A percentile compares a stretch with the other conserved stretches of the same genome.
Evolutionary conservation across 352 stramenopile species (phyloP).

Genomic region (Globisporangium perplexum): DNA sequence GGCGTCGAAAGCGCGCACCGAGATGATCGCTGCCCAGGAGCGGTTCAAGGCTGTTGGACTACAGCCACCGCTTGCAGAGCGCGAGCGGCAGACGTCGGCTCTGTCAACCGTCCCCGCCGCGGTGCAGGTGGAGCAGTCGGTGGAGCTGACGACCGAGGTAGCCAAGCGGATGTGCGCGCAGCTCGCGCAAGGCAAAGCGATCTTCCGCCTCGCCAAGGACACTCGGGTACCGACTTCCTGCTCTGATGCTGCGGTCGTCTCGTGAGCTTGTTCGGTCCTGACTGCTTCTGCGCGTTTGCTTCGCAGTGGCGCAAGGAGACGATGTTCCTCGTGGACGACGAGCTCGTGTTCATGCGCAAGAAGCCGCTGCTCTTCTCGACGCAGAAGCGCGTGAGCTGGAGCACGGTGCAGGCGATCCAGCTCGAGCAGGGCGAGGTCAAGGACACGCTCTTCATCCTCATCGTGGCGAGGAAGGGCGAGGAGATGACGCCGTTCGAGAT

Average conservation of each 20-base stretch:
- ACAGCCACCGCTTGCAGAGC: slow-evolving; percentile 1
- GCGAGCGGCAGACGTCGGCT: neutral
- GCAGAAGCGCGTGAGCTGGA: slow-evolving; percentile 24
- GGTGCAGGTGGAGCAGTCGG: slow-evolving; percentile 1
- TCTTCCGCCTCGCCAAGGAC: slow-evolving; percentile 16
- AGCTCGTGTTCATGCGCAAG: slow-evolving; percentile 28
- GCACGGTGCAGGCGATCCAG: slow-evolving; percentile 26
- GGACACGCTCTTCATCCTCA: slow-evolving; percentile 31
- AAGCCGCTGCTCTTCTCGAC: slow-evolving; percentile 25
- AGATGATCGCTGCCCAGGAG: slow-evolving; percentile 2
- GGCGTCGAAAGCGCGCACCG: neutral
- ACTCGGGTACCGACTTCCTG: slow-evolving; percentile 5
- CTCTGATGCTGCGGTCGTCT: too few species aligned
- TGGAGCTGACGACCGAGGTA: neutral
- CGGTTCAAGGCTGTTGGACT: slow-evolving; percentile 4
- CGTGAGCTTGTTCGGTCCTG: neutral
- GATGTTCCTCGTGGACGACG: slow-evolving; percentile 21
- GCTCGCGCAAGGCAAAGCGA: slow-evolving; percentile 12
- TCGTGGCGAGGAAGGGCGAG: slow-evolving; percentile 24
- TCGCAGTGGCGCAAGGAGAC: slow-evolving; percentile 34
- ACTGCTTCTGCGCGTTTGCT: too few species aligned
- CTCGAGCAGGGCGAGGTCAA: slow-evolving; percentile 23
- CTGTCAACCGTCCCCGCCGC: neutral
- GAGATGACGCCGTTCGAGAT: slow-evolving; percentile 27
- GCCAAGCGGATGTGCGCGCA: slow-evolving; percentile 8